A percentile compares a stretch with the other conserved stretches of the same genome.
Evolutionary conservation across 306 rosid genomes (phyloP).

Genomic region (Prunus mongolica): DNA sequence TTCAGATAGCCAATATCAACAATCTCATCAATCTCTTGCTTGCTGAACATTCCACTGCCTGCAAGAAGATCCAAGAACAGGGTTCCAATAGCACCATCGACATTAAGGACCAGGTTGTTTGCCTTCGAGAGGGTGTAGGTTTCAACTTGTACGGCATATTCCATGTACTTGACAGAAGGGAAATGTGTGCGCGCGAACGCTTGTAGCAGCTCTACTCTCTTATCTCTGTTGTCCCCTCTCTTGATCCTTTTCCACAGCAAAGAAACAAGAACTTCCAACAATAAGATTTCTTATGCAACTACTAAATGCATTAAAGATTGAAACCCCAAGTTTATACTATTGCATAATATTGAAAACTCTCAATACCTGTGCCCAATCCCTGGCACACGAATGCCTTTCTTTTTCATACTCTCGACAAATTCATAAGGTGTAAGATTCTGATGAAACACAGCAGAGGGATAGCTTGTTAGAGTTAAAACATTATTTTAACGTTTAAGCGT

Average conservation of each 20-base stretch:
- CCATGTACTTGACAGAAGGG: slow-evolving; percentile 97
- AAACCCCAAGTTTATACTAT: not conserved
- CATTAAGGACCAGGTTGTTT: slow-evolving; percentile 92
- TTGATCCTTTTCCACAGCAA: slow-evolving; percentile 69
- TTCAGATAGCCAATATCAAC: slow-evolving; percentile 95
- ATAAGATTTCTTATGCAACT: slow-evolving; percentile 12
- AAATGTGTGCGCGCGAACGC: slow-evolving; percentile 81
- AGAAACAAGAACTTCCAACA: slow-evolving; percentile 23
- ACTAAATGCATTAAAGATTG: slow-evolving; percentile 8
- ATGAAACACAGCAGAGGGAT: slow-evolving; percentile 21
- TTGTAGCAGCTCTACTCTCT: slow-evolving; percentile 96
- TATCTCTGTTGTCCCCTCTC: slow-evolving; percentile 94
- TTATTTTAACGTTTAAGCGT: not conserved
- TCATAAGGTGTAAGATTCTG: slow-evolving; percentile 90
- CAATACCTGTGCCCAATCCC: slow-evolving; percentile 97
- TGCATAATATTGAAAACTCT: not conserved
- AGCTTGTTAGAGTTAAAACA: slow-evolving; percentile 11
- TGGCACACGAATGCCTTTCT: slow-evolving; percentile 97
- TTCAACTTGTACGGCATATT: slow-evolving; percentile 93
- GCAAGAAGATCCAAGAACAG: slow-evolving; percentile 98
- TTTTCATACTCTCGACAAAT: slow-evolving; percentile 92
- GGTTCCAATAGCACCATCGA: slow-evolving; percentile 96
- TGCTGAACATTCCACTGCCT: slow-evolving; percentile 95
- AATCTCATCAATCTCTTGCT: slow-evolving; percentile 87
- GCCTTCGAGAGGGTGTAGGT: slow-evolving; percentile 93